These are phyloP conservation scores for Millerozyma miso DNA, from an alignment of 805 yeast species.

Conservation along the genomic window DNA sequence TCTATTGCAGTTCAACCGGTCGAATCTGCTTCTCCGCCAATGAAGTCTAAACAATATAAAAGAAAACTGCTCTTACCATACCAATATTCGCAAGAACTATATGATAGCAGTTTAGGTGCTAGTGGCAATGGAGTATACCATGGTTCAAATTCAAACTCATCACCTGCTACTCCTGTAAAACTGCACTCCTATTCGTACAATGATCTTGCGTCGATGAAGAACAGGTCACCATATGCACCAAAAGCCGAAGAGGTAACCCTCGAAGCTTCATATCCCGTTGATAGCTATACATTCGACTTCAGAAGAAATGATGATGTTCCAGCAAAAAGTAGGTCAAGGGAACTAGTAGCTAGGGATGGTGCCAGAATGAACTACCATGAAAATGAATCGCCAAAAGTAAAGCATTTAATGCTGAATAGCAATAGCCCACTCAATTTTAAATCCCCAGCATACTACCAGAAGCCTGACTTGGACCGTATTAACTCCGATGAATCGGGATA, in stretches of 20 bases:
- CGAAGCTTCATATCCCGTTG: neutral
- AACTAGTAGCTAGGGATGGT: neutral
- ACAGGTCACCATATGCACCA: neutral
- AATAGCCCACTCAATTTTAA: constrained; percentile 10
- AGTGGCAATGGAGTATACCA: neutral
- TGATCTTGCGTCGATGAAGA: neutral
- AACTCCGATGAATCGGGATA: constrained; percentile 25
- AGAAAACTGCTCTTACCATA: neutral
- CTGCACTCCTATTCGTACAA: neutral
- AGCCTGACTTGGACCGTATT: neutral
- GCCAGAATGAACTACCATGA: neutral
- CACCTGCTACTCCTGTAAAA: neutral
- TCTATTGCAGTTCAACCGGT: constrained; percentile 7
- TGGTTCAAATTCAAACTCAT: neutral
- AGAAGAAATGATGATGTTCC: neutral
- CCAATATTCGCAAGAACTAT: neutral
- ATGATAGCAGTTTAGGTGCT: neutral
- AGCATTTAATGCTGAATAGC: neutral
- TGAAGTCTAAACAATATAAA: neutral
- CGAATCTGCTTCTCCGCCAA: neutral
- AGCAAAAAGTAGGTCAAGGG: neutral
- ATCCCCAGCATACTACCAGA: constrained; percentile 4
- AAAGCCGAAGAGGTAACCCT: neutral
- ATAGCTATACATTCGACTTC: neutral
- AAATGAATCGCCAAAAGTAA: neutral